Base-by-base conservation (phyloP, 257 asterid genomes). In the Coffea eugenioides region DNA sequence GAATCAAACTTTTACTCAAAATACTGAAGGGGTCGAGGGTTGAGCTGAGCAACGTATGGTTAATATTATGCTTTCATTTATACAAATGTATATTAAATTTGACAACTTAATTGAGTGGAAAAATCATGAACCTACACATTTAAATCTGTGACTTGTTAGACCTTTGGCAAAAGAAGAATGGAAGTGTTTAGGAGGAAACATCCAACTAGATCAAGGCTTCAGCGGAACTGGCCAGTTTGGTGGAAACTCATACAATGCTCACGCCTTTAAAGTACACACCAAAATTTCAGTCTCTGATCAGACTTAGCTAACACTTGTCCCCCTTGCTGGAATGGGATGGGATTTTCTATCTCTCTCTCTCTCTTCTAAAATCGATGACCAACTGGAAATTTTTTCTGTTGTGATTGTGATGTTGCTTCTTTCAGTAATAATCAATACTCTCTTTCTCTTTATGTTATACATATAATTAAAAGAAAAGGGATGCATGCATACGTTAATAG, bases 321-420 rank as follows among this genome's bases (percentile, higher is more conserved):
- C 43, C 43, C 43, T 39, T 39, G 43, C 43, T 39, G 43, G 43
- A 39, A 39, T 39, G 43, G 43, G 43, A 39, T 39, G 43, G 43
- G 43, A 39, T 39, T 39, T 4, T 39, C 43, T 39, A 3, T 39
- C 43, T 39, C 5, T 39, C 3, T 39, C 43, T 31, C 34, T 39
- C 43, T 4, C 52, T 36, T 18, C 49, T 15, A 73, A 73, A 52
- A 34, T 54, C 51, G 36, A 54, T 74, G 51, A 54, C 36, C 78
- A 56, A 56, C 69, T 74, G 68, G 68, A 36, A 73, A 16, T 14
- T 54, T 34, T 74, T 74, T 74, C 69, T 27, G 69, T 56, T 56
- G 21, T 69, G 78, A 56, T 74, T 74, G 13, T 25, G 68, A 74
- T 56, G 6, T 68, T 27, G 34, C 34, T 31, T 31, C 34, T 31